Conservation (phyloP, 1,284 basidiomycete genomes). For the Moniliophthora roreri region DNA sequence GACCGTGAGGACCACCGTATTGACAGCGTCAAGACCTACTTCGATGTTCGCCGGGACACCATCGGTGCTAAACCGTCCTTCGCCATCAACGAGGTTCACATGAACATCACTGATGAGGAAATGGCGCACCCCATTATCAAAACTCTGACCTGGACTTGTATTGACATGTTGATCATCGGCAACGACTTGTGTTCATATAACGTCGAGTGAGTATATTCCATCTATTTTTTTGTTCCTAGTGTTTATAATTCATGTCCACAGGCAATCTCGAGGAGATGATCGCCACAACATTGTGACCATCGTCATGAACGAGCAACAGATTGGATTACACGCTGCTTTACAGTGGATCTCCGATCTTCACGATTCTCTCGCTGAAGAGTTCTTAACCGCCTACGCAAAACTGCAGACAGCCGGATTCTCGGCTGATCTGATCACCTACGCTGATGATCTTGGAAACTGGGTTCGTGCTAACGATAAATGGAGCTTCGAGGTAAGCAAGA, state of each 20-base stretch:
- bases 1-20: constrained; percentile 33
- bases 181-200: constrained; percentile 46
- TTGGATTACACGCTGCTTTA: constrained; percentile 33
- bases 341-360: constrained; percentile 29
- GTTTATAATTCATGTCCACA: too few relatives aligned
- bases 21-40: constrained; percentile 36
- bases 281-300: constrained; percentile 44
- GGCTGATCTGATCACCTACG: constrained; percentile 29
- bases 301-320: constrained; percentile 36
- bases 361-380: constrained; percentile 25
- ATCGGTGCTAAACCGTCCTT: constrained; percentile 43
- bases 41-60: constrained; percentile 38
- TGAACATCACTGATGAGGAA: constrained; percentile 41
- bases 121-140: constrained; percentile 37
- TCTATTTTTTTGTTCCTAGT: too few relatives aligned
- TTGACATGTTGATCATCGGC: constrained; percentile 41
- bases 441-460: constrained; percentile 43
- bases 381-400: constrained; percentile 23
- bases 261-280: constrained; percentile 40
- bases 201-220: constrained; percentile 22
- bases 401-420: constrained; percentile 33
- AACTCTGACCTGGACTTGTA: constrained; percentile 29
- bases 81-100: constrained; percentile 33
- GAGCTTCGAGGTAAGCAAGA: constrained; percentile 31
- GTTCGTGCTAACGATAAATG: constrained; percentile 40